phyloP scores from a whole-genome alignment of 176 grass and related monocot species.

The Sorghum bicolor region Sorghum_bicolor_NCBIv3 NC_012876.2:5684001-5684500 shows the following conservation, averaged over 20 bases:
- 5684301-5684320: background rate
- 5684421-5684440: background rate
- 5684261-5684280: conserved; percentile 14
- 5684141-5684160: background rate
- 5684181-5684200: background rate
- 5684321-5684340: background rate
- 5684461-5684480: background rate
- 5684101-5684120: conserved; percentile 1
- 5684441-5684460: background rate
- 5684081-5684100: conserved; percentile 23
- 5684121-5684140: background rate
- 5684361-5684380: background rate
- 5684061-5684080: background rate
- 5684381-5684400: background rate
- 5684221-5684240: conserved; percentile 12
- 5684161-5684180: background rate
- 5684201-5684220: conserved; percentile 21
- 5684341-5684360: background rate
- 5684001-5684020: conserved; percentile 25
- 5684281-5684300: background rate
- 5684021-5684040: conserved; percentile 11
- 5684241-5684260: conserved; percentile 49
- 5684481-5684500: background rate
- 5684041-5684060: conserved; percentile 1
- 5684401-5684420: background rate